Percentiles rank a stretch among this genome's conserved stretches.
phyloP scores from a whole-genome alignment of 2,329 filamentous ascomycete genomes.

The Pseudocercospora eumusae region DNA sequence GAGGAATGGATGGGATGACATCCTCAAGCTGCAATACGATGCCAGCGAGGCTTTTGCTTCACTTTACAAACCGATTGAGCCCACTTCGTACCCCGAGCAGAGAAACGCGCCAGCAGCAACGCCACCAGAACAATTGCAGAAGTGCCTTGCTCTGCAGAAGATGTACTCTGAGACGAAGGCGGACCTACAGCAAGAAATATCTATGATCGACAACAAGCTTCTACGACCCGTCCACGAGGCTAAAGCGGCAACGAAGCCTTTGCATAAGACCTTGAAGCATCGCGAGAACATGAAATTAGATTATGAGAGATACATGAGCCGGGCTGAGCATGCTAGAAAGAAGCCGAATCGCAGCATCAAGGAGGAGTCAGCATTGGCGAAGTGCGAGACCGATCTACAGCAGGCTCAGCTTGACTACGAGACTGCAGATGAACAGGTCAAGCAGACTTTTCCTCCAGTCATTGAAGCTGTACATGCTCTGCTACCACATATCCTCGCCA shows the following conservation, averaged over 20 bases:
- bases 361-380: slow-evolving; percentile 70
- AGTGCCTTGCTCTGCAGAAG: slow-evolving; percentile 65
- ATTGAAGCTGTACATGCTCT: slow-evolving; percentile 70
- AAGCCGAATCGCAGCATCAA: slow-evolving; percentile 71
- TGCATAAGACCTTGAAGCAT: slow-evolving; percentile 83
- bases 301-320: slow-evolving; percentile 74
- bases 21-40: slow-evolving; percentile 68
- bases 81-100: slow-evolving; percentile 56
- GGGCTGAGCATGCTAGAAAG: slow-evolving; percentile 67
- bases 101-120: slow-evolving; percentile 61
- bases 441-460: slow-evolving; percentile 69
- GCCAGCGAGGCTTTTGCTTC: slow-evolving; percentile 68
- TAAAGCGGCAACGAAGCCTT: slow-evolving; percentile 66
- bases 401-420: slow-evolving; percentile 69
- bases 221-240: slow-evolving; percentile 70
- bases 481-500: slow-evolving; percentile 69
- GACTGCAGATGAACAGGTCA: slow-evolving; percentile 72
- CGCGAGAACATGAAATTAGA: slow-evolving; percentile 79
- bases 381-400: slow-evolving; percentile 69
- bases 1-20: slow-evolving; percentile 75
- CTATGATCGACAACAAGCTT: slow-evolving; percentile 68
- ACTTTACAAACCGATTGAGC: slow-evolving; percentile 75
- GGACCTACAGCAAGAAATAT: slow-evolving; percentile 71
- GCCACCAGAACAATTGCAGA: slow-evolving; percentile 62
- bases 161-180: slow-evolving; percentile 69